Evolutionary conservation across 176 grass and related monocot species (phyloP).

Genomic region (Neostapfia colusana): DNA sequence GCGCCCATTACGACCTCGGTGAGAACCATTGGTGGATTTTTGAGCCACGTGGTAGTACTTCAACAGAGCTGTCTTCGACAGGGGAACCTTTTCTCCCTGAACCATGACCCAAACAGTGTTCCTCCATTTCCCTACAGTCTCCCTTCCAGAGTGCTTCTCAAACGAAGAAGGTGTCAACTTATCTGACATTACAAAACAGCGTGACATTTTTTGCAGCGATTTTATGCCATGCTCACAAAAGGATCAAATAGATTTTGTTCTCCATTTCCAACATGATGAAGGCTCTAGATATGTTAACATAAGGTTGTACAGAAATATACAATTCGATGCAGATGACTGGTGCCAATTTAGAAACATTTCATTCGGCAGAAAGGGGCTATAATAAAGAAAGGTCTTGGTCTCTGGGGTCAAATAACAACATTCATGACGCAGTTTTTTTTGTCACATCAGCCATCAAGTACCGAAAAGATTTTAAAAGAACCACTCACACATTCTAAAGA

Average conservation of each 20-base stretch:
- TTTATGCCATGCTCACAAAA: neutral
- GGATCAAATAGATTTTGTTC: neutral
- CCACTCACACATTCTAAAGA: neutral
- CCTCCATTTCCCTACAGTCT: slow-evolving; percentile 92
- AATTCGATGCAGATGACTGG: neutral
- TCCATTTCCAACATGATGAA: neutral
- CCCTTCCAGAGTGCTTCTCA: slow-evolving; percentile 93
- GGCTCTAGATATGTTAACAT: neutral
- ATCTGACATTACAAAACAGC: slow-evolving; percentile 54
- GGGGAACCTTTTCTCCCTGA: slow-evolving; percentile 81
- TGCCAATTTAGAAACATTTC: neutral
- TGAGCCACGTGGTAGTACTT: slow-evolving; percentile 74
- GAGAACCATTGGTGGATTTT: slow-evolving; percentile 64
- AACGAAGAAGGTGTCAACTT: slow-evolving; percentile 91
- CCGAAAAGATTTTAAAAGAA: neutral
- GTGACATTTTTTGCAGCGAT: too few relatives aligned
- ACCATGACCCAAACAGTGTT: slow-evolving; percentile 94
- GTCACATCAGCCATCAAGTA: neutral
- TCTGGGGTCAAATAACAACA: slow-evolving; percentile 1
- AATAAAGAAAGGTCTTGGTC: neutral
- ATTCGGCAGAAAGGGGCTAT: neutral
- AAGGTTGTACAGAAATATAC: neutral
- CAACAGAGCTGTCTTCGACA: slow-evolving; percentile 75
- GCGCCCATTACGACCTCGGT: slow-evolving; percentile 61
- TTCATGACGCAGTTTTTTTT: neutral